A percentile compares a stretch with the other conserved stretches of the same genome.
phyloP scores from a whole-genome alignment of 23 red algal genomes.

The Porphyridium purpureum region DNA sequence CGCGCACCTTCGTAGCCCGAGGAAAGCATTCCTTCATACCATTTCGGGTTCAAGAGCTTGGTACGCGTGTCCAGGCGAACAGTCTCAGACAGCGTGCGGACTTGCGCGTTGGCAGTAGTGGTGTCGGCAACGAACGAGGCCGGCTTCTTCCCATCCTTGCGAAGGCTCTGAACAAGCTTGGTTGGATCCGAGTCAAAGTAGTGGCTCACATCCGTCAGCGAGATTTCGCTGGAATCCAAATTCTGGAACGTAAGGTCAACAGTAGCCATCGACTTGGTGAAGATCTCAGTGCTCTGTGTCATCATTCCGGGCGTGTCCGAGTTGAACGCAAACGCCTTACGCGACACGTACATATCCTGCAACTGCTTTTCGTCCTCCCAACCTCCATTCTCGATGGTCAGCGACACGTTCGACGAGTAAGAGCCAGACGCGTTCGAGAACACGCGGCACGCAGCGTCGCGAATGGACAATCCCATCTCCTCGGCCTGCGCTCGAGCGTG shows the following conservation, averaged over 20 bases:
- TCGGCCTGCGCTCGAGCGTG: conserved; percentile 85
- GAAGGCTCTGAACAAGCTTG: conserved; percentile 64
- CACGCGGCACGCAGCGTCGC: conserved; percentile 84
- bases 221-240: conserved; percentile 91
- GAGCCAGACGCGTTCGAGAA: conserved; percentile 97
- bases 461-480: conserved; percentile 44
- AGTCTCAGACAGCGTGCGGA: conserved; percentile 72
- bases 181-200: conserved; percentile 87
- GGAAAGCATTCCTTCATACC: conserved; percentile 86
- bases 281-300: conserved; percentile 59
- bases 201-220: conserved; percentile 85
- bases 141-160: conserved; percentile 83
- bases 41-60: conserved; percentile 97
- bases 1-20: conserved; percentile 90
- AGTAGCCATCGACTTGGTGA: conserved; percentile 49
- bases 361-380: conserved; percentile 98
- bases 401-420: conserved; percentile 87
- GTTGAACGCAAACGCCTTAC: conserved; percentile 94
- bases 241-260: conserved; percentile 92
- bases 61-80: conserved; percentile 90
- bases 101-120: conserved; percentile 88
- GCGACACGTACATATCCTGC: conserved; percentile 93
- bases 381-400: conserved; percentile 92
- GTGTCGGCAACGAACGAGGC: conserved; percentile 83
- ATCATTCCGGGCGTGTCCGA: conserved; percentile 84